phyloP scores from a whole-genome alignment of 73 alveolate species.

The Paraurostyla sp. region DNA sequence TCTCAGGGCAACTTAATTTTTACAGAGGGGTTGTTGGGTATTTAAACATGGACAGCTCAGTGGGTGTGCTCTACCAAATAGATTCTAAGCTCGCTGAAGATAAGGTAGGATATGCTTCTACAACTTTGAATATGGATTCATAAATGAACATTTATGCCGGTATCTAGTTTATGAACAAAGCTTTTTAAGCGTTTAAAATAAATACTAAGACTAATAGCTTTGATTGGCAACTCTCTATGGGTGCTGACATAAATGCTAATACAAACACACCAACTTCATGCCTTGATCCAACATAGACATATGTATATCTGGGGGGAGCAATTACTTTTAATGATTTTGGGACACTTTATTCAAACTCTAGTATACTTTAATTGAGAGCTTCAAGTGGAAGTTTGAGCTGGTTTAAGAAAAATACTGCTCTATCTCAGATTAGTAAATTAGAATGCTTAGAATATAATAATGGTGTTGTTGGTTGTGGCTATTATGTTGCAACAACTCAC shows the following conservation, averaged over 20 bases:
- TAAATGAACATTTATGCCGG: neutral
- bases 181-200: neutral
- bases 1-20: slow-evolving; percentile 50
- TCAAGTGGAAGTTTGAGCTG: slow-evolving; percentile 14
- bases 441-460: neutral
- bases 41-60: neutral
- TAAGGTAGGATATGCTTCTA: slow-evolving; percentile 14
- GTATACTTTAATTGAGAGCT: neutral
- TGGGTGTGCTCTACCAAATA: neutral
- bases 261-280: neutral
- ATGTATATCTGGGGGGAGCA: neutral
- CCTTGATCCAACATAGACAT: neutral
- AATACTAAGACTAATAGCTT: neutral
- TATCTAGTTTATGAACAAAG: neutral
- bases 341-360: neutral
- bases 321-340: neutral
- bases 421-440: neutral
- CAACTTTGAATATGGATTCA: neutral
- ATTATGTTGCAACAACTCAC: slow-evolving; percentile 23
- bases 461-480: slow-evolving; percentile 40
- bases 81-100: neutral
- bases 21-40: slow-evolving; percentile 14
- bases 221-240: slow-evolving; percentile 21
- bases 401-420: slow-evolving; percentile 7
- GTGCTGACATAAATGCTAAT: neutral